A percentile compares a stretch with the other conserved stretches of the same genome.
These are phyloP conservation scores for Lithohypha guttulata DNA, from an alignment of 2,329 filamentous ascomycete species.

Conservation along the genomic window DNA sequence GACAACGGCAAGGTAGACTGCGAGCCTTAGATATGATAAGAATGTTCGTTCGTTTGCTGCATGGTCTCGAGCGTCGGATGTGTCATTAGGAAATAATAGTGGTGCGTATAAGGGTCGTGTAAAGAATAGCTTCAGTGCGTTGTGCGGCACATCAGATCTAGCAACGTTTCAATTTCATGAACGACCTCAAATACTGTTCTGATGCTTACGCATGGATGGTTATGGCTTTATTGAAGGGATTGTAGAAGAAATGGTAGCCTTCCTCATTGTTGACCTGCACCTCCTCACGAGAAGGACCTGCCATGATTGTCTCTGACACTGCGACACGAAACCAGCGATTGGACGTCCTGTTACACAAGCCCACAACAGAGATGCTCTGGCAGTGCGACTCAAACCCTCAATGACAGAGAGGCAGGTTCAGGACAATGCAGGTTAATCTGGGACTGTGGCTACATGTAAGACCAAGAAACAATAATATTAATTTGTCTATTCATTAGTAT, in stretches of 20 bases:
- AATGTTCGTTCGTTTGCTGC: conserved; percentile 63
- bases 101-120: conserved; percentile 46
- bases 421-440: too few relatives aligned
- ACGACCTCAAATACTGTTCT: background rate
- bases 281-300: too few relatives aligned
- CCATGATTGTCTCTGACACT: too few relatives aligned
- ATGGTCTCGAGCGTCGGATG: conserved; percentile 57
- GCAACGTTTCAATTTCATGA: background rate
- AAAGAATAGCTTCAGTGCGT: conserved; percentile 33
- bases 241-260: conserved; percentile 19
- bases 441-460: too few relatives aligned
- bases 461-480: too few relatives aligned
- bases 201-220: conserved; percentile 2
- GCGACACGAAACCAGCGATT: too few relatives aligned
- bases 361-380: too few relatives aligned
- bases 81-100: conserved; percentile 55
- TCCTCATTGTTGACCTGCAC: conserved; percentile 43
- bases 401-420: too few relatives aligned
- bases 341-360: too few relatives aligned
- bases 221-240: conserved; percentile 13
- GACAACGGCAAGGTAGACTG: conserved; percentile 84
- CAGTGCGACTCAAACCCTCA: too few relatives aligned
- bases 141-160: conserved; percentile 21
- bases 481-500: too few relatives aligned
- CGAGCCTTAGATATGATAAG: conserved; percentile 79